Percentiles rank a stretch among this genome's conserved stretches.
These are phyloP conservation scores for Pichia deserticola DNA, from an alignment of 805 yeast species.

Conservation along the genomic window DNA sequence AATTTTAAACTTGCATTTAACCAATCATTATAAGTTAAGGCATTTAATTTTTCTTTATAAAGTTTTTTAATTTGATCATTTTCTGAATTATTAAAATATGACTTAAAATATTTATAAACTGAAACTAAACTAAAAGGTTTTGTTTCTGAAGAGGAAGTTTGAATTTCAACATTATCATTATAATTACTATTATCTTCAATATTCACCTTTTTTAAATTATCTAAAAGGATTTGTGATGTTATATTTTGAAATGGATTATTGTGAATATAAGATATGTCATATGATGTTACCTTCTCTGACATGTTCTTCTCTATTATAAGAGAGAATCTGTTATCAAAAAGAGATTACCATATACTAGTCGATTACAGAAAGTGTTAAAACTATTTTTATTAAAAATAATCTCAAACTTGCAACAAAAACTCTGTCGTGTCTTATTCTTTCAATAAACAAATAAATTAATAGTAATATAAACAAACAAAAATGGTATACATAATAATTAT, in stretches of 20 bases:
- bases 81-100: not conserved
- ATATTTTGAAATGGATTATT: conserved; percentile 24
- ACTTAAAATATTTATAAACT: not conserved
- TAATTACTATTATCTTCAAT: not conserved
- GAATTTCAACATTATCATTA: no score
- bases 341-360: no score
- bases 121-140: not conserved
- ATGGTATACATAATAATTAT: no score
- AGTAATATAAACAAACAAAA: no score
- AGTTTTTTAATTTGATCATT: conserved; percentile 2
- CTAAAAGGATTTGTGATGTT: conserved; percentile 16
- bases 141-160: not conserved
- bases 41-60: conserved; percentile 33
- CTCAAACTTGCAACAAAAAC: no score
- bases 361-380: no score
- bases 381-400: no score
- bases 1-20: conserved; percentile 49
- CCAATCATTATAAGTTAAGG: conserved; percentile 56
- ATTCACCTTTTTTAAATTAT: not conserved
- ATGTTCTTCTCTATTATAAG: not conserved
- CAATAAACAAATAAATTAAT: no score
- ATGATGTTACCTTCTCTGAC: conserved; percentile 15
- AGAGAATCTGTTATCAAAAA: no score
- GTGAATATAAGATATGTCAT: conserved; percentile 14
- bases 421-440: no score